Conservation (phyloP, 768 basidiomycete genomes). For the Trametes elegans region DNA sequence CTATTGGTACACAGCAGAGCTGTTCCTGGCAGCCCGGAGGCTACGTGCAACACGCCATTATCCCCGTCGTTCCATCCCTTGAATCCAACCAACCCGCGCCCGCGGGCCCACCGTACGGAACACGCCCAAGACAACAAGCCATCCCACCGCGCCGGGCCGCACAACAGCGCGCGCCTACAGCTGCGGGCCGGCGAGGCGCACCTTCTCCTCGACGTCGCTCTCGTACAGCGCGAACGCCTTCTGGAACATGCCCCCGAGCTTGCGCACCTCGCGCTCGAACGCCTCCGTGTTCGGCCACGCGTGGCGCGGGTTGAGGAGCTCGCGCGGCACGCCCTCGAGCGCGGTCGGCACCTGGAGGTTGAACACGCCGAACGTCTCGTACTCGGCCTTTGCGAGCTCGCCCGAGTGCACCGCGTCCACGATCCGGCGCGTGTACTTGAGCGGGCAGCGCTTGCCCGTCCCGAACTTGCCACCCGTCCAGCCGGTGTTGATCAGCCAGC, state of each 20-base stretch:
- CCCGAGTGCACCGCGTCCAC: constrained; percentile 97
- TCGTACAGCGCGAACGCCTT: constrained; percentile 94
- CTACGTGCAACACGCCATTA: neutral
- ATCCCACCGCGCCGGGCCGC: neutral
- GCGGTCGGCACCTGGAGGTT: constrained; percentile 79
- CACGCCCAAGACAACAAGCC: neutral
- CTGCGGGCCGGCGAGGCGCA: constrained; percentile 77
- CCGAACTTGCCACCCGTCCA: constrained; percentile 97
- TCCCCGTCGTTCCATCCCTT: neutral
- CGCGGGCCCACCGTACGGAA: neutral
- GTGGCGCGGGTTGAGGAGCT: constrained; percentile 82
- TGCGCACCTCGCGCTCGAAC: constrained; percentile 84
- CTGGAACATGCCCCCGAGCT: constrained; percentile 90
- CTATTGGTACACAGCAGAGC: constrained; percentile 7
- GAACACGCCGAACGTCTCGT: constrained; percentile 81
- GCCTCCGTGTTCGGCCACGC: constrained; percentile 91
- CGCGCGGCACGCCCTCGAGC: constrained; percentile 85
- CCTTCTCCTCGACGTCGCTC: constrained; percentile 77
- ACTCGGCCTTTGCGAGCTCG: constrained; percentile 83
- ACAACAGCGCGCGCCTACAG: neutral
- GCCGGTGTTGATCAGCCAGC: constrained; percentile 99
- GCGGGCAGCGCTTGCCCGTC: constrained; percentile 89
- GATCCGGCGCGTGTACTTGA: constrained; percentile 93
- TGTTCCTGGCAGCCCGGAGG: neutral
- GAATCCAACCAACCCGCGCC: neutral